Percentiles rank a stretch among this genome's conserved stretches.
Conservation (phyloP, 805 yeast species). For the Nakazawaea wickerhamii region DNA sequence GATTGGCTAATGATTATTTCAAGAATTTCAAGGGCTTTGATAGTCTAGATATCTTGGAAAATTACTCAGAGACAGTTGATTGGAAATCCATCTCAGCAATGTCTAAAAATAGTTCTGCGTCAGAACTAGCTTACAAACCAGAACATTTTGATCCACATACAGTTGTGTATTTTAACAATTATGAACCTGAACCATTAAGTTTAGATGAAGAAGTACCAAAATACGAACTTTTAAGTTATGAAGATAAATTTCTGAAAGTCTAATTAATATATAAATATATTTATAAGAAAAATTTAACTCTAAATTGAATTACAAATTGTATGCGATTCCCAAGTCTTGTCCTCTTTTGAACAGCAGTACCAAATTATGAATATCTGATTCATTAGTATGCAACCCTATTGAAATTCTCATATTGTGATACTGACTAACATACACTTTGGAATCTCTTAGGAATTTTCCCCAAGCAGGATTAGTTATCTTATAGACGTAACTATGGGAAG, state of each 20-base stretch:
- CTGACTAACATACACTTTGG: not conserved
- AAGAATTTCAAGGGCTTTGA: slow-evolving; percentile 3
- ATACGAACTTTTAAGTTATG: slow-evolving; percentile 1
- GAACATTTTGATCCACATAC: not conserved
- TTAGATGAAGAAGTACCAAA: slow-evolving; percentile 5
- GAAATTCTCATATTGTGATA: not conserved
- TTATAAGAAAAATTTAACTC: not conserved
- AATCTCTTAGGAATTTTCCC: not conserved
- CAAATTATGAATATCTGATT: not conserved
- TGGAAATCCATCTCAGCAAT: not conserved
- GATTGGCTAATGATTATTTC: slow-evolving; percentile 10
- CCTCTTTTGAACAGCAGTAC: not conserved
- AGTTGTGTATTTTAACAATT: not conserved
- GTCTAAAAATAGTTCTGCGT: not conserved
- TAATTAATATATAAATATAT: not conserved
- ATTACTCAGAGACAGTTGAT: not conserved
- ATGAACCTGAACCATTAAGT: not conserved
- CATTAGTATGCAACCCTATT: slow-evolving; percentile 2
- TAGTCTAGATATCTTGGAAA: slow-evolving; percentile 11
- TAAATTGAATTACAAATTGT: not conserved
- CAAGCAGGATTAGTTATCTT: slow-evolving; percentile 4
- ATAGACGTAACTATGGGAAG: slow-evolving; percentile 4
- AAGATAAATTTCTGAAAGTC: slow-evolving; percentile 1
- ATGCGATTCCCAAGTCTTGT: not conserved
- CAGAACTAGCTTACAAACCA: not conserved